Conservation (phyloP, 805 yeast species). For the Zygotorulaspora chibaensis region DNA sequence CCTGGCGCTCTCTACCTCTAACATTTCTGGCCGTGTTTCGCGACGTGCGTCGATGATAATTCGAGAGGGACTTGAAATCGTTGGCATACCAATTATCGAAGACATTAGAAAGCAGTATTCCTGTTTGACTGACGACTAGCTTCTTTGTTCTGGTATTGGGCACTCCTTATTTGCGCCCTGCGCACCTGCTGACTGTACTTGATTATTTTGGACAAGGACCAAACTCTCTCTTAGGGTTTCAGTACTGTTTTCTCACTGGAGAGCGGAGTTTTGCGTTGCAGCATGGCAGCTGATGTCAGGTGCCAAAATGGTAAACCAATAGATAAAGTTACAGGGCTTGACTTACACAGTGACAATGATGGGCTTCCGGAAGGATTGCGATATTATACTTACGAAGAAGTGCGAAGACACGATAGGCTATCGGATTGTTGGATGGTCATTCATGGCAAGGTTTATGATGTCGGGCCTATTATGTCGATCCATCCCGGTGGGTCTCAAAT, state of each 20-base stretch:
- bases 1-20: no score
- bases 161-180: no score
- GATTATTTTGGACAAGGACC: no score
- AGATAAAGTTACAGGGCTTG: neutral
- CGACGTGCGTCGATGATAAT: no score
- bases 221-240: neutral
- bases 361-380: conserved; percentile 3
- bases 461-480: conserved; percentile 20
- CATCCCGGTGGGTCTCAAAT: conserved; percentile 29
- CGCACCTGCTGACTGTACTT: no score
- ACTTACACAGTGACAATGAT: neutral
- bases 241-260: neutral
- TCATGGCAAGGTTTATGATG: conserved; percentile 24
- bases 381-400: conserved; percentile 13
- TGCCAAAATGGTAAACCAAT: neutral
- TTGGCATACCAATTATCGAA: no score
- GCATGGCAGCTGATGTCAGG: neutral
- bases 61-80: no score
- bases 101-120: no score
- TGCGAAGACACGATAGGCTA: conserved; percentile 13
- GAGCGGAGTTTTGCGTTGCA: neutral
- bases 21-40: no score
- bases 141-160: no score
- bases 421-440: conserved; percentile 26
- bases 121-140: no score